Evolutionary conservation across 192 early-diverging fungal species (phyloP).

Genomic region (Haplosporangium gracile): DNA sequence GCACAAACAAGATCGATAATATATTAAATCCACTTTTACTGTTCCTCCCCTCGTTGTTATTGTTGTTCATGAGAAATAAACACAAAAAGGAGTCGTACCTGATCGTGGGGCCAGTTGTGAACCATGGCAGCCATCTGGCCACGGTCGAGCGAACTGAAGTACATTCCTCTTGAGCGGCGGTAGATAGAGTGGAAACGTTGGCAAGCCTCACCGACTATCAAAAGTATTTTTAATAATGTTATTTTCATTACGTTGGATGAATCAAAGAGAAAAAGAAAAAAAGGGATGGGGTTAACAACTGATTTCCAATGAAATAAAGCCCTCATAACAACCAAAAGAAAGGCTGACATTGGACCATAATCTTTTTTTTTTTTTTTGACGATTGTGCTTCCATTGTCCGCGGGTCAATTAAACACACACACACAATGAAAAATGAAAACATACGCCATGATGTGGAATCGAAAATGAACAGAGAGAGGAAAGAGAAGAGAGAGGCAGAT

Average conservation of each 20-base stretch:
- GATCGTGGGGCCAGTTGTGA: conserved; percentile 70
- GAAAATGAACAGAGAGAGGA: neutral
- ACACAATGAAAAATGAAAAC: neutral
- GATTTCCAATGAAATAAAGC: neutral
- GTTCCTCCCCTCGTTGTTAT: neutral
- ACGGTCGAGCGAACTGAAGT: conserved; percentile 65
- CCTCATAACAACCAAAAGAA: neutral
- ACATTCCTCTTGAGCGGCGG: conserved; percentile 67
- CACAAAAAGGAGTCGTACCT: conserved; percentile 33
- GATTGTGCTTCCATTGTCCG: neutral
- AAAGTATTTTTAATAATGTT: neutral
- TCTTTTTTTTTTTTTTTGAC: neutral
- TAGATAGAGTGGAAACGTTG: conserved; percentile 66
- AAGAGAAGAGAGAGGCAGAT: neutral
- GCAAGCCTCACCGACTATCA: conserved; percentile 65
- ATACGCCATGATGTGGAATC: neutral
- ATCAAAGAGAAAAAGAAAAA: conserved; percentile 14
- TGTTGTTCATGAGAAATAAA: neutral
- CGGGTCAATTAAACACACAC: neutral
- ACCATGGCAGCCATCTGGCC: conserved; percentile 69
- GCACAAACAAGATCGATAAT: conserved; percentile 24
- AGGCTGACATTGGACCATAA: neutral
- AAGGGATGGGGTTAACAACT: conserved; percentile 2
- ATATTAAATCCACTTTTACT: neutral
- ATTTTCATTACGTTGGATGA: neutral